A percentile compares a stretch with the other conserved stretches of the same genome.
phyloP scores from a whole-genome alignment of 225 moss, liverwort and hornwort genomes.

The Marchantia polymorpha region DNA sequence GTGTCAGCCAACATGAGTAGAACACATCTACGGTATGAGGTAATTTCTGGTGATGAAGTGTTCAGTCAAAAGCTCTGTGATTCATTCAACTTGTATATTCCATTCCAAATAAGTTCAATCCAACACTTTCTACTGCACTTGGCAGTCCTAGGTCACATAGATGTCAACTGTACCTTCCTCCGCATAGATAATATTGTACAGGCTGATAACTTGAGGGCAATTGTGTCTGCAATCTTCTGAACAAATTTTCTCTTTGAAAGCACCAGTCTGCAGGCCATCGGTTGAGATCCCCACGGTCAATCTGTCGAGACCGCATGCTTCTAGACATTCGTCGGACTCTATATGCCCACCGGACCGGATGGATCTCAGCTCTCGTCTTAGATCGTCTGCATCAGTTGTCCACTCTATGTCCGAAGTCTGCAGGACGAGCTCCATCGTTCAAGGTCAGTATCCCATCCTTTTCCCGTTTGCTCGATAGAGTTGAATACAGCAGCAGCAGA shows the following conservation, averaged over 20 bases:
- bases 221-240: constrained; percentile 14
- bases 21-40: not conserved
- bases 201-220: constrained; percentile 16
- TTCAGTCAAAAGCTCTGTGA: not conserved
- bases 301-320: constrained; percentile 25
- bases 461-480: no score
- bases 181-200: constrained; percentile 10
- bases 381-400: constrained; percentile 1
- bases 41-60: not conserved
- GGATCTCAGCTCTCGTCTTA: not conserved
- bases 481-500: no score
- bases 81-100: not conserved
- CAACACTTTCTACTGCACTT: not conserved
- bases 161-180: constrained; percentile 15
- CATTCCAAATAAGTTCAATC: not conserved
- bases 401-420: constrained; percentile 5
- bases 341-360: not conserved
- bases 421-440: not conserved
- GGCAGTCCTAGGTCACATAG: not conserved
- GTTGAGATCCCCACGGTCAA: constrained; percentile 27
- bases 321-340: constrained; percentile 23
- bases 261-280: constrained; percentile 5
- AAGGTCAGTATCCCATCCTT: no score
- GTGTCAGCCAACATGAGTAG: no score
- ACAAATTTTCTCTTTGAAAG: constrained; percentile 24